Evolutionary conservation across 2,329 filamentous ascomycete species (phyloP).

Genomic region (Penicillium vulpinum): DNA sequence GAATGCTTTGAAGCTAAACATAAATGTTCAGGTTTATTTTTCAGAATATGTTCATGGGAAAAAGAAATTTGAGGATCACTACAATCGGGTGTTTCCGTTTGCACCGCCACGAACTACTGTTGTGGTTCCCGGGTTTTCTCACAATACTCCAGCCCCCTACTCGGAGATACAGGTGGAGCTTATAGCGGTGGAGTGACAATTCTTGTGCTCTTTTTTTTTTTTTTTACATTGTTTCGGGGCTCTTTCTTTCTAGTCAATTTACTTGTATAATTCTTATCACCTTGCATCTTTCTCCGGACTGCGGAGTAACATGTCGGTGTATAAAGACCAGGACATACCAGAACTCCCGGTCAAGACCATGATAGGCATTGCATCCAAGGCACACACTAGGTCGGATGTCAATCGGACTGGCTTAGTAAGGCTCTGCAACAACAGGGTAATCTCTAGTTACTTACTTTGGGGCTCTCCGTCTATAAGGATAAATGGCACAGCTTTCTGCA

Average conservation of each 20-base stretch:
- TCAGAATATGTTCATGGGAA: not conserved
- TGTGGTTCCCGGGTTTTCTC: not conserved
- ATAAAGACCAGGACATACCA: too few species aligned
- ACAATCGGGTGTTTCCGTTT: not conserved
- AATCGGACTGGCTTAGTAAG: not conserved
- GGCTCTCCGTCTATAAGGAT: not conserved
- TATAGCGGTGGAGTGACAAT: not conserved
- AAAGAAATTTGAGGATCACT: not conserved
- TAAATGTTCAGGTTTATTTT: not conserved
- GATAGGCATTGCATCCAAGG: not conserved
- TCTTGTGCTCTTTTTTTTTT: too few species aligned
- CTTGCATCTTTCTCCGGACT: not conserved
- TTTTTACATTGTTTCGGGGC: not conserved
- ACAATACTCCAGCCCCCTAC: too few species aligned
- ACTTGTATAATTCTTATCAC: not conserved
- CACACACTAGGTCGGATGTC: not conserved
- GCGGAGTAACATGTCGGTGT: too few species aligned
- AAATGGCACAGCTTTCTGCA: not conserved
- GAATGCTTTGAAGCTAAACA: not conserved
- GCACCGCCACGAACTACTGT: not conserved
- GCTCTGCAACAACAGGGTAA: not conserved
- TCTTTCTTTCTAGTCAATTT: not conserved
- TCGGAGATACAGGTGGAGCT: not conserved
- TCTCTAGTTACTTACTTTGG: too few species aligned
- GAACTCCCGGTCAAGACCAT: not conserved